Conservation (phyloP, 2,329 filamentous ascomycete species). For the Annulohypoxylon truncatum region DNA sequence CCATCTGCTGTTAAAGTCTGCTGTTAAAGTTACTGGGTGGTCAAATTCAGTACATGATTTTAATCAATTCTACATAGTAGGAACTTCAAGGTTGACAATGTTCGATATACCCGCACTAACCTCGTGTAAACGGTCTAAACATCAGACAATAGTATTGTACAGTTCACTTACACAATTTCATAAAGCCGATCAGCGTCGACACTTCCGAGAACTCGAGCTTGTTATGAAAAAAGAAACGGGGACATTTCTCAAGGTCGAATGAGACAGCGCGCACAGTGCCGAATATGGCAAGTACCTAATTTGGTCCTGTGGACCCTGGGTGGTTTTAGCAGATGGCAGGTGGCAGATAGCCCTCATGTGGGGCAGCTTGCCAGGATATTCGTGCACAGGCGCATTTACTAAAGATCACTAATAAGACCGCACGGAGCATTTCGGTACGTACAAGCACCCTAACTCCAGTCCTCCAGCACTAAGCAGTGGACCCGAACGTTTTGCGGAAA, state of each 20-base stretch:
- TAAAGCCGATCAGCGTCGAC: background rate
- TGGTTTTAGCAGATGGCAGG: slow-evolving; percentile 32
- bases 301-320: slow-evolving; percentile 14
- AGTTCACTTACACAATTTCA: background rate
- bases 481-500: slow-evolving; percentile 37
- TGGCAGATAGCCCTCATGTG: slow-evolving; percentile 28
- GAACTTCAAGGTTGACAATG: background rate
- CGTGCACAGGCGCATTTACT: slow-evolving; percentile 22
- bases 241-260: slow-evolving; percentile 26
- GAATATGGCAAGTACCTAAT: slow-evolving; percentile 40
- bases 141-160: no score
- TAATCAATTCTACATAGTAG: background rate
- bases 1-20: background rate
- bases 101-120: background rate
- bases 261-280: slow-evolving; percentile 38
- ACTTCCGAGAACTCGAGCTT: background rate
- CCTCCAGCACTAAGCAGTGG: slow-evolving; percentile 16
- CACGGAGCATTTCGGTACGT: slow-evolving; percentile 36
- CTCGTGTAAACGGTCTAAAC: background rate
- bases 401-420: slow-evolving; percentile 32
- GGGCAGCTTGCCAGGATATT: slow-evolving; percentile 10
- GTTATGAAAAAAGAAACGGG: slow-evolving; percentile 2
- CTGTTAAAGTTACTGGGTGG: no score
- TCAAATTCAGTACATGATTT: background rate
- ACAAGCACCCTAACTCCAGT: background rate